These are phyloP conservation scores for Fusarium sp. DNA, from an alignment of 2,329 filamentous ascomycete species.

Conservation along the genomic window DNA sequence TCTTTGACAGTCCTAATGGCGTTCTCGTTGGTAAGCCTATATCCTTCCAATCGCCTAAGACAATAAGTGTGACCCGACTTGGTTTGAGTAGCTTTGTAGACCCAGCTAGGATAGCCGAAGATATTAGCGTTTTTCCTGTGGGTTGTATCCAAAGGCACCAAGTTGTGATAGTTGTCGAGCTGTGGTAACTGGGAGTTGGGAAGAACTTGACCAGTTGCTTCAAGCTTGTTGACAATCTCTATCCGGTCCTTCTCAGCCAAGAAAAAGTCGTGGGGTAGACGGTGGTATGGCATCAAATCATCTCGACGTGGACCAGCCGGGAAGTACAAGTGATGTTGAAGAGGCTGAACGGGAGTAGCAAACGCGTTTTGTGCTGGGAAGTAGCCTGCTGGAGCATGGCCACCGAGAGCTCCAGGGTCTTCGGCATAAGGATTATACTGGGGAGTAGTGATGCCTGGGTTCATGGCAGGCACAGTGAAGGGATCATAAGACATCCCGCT, in stretches of 20 bases:
- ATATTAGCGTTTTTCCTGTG: slow-evolving; percentile 81
- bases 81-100: slow-evolving; percentile 92
- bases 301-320: slow-evolving; percentile 86
- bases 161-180: slow-evolving; percentile 90
- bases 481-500: slow-evolving; percentile 66
- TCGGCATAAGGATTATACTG: slow-evolving; percentile 83
- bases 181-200: slow-evolving; percentile 81
- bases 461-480: slow-evolving; percentile 71
- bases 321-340: slow-evolving; percentile 94
- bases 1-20: slow-evolving; percentile 87
- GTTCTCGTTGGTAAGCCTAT: slow-evolving; percentile 87
- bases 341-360: slow-evolving; percentile 69
- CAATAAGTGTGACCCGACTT: slow-evolving; percentile 93
- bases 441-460: slow-evolving; percentile 62
- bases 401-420: slow-evolving; percentile 71
- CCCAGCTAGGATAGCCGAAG: slow-evolving; percentile 92
- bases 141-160: slow-evolving; percentile 88
- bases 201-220: slow-evolving; percentile 86
- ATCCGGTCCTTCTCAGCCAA: slow-evolving; percentile 87
- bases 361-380: slow-evolving; percentile 71
- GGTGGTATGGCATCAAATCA: slow-evolving; percentile 85
- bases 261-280: slow-evolving; percentile 91
- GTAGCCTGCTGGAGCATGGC: slow-evolving; percentile 71
- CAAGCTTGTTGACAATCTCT: slow-evolving; percentile 88
- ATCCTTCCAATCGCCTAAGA: slow-evolving; percentile 87